A percentile compares a stretch with the other conserved stretches of the same genome.
Conservation (phyloP, 768 basidiomycete species). For the Russula emetica region DNA sequence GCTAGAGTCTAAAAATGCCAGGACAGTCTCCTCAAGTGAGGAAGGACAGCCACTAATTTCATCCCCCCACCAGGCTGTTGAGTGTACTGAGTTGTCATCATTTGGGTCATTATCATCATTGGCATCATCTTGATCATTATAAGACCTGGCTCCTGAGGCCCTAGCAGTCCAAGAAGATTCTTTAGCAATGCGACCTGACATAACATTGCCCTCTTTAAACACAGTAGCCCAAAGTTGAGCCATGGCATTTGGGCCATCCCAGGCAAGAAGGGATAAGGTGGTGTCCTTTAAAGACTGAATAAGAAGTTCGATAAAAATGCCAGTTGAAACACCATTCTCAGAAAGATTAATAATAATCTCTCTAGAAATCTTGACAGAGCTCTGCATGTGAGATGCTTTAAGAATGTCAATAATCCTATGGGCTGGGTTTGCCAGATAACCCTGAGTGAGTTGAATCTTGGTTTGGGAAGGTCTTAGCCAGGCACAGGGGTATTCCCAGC, state of each 20-base stretch:
- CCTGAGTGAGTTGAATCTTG: conserved; percentile 37
- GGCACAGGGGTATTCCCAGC: conserved; percentile 24
- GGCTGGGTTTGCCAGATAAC: conserved; percentile 38
- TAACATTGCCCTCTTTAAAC: conserved; percentile 28
- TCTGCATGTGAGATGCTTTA: conserved; percentile 45
- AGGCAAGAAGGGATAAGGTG: conserved; percentile 30
- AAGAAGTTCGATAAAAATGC: conserved; percentile 37
- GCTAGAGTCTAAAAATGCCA: conserved; percentile 55
- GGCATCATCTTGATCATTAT: conserved; percentile 29
- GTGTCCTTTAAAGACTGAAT: conserved; percentile 29
- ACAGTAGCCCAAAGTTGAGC: conserved; percentile 31
- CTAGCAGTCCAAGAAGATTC: conserved; percentile 31
- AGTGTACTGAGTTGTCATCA: conserved; percentile 32
- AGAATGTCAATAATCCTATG: conserved; percentile 53
- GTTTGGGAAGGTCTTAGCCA: conserved; percentile 35
- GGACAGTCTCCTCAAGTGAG: conserved; percentile 54
- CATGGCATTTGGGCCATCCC: conserved; percentile 28
- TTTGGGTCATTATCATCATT: conserved; percentile 29
- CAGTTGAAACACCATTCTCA: conserved; percentile 54
- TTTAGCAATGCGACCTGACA: conserved; percentile 30
- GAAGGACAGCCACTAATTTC: conserved; percentile 57
- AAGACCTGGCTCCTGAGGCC: conserved; percentile 28
- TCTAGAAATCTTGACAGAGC: conserved; percentile 45
- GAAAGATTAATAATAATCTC: conserved; percentile 62
- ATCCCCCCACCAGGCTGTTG: conserved; percentile 70